Evolutionary conservation across 345 rosid genomes (phyloP).

Genomic region (Eucalyptus leucophloia): DNA sequence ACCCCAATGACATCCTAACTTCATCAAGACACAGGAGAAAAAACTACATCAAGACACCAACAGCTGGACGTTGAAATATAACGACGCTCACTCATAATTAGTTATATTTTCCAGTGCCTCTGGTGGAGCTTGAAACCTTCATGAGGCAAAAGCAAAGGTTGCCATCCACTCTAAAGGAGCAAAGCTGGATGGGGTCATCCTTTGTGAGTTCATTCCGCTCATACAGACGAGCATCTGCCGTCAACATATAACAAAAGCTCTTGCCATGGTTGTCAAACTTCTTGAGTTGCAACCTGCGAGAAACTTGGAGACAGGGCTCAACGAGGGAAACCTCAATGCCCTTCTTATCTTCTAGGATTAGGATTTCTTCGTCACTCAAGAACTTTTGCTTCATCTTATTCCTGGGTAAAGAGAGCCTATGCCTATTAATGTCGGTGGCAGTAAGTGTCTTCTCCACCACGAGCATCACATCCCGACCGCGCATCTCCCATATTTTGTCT

Average conservation of each 20-base stretch:
- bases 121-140: no score
- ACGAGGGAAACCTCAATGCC: neutral
- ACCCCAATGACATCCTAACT: neutral
- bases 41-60: neutral
- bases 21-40: neutral
- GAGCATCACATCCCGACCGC: neutral
- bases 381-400: neutral
- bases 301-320: neutral
- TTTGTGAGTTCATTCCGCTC: neutral
- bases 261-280: no score
- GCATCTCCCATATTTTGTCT: neutral
- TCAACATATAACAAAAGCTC: neutral
- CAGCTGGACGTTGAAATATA: no score
- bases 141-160: neutral
- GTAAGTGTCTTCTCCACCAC: neutral
- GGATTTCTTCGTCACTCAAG: neutral
- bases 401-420: neutral
- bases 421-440: neutral
- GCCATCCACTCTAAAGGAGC: neutral
- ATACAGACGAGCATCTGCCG: neutral
- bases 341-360: neutral
- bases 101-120: no score
- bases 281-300: no score
- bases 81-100: no score
- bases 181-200: neutral